Evolutionary conservation across 306 rosid genomes (phyloP).

Genomic region (Vachellia pachyceras): DNA sequence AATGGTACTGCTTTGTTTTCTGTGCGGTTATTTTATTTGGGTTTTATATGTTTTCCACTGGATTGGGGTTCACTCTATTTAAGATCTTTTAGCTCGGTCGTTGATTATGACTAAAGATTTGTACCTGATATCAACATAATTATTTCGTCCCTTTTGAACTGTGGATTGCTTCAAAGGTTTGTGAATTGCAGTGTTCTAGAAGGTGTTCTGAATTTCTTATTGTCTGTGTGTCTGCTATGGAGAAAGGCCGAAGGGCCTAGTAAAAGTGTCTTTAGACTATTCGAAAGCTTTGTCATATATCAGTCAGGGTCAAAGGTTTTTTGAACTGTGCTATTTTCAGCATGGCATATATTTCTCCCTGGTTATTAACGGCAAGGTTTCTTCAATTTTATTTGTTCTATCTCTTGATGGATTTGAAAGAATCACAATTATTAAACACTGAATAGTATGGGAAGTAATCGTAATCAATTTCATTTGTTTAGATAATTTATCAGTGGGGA

Average conservation of each 20-base stretch:
- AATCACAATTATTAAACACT: not conserved
- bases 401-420: slow-evolving; percentile 3
- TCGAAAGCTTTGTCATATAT: slow-evolving; percentile 1
- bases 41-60: slow-evolving; percentile 14
- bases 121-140: not conserved
- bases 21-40: not conserved
- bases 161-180: not conserved
- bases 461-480: not conserved
- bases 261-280: not conserved
- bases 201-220: slow-evolving; percentile 16
- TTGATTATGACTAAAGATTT: not conserved
- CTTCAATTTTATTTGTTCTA: not conserved
- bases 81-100: slow-evolving; percentile 24
- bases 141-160: not conserved
- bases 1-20: slow-evolving; percentile 47
- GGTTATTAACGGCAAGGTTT: not conserved
- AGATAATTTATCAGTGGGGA: not conserved
- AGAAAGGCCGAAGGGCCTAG: not conserved
- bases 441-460: not conserved
- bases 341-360: slow-evolving; percentile 17
- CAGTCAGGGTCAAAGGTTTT: slow-evolving; percentile 1
- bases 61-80: slow-evolving; percentile 19
- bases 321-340: slow-evolving; percentile 13
- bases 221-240: slow-evolving; percentile 7
- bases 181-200: not conserved